phyloP scores from a whole-genome alignment of 805 yeast genomes.

The Komagataella phaffii region DNA sequence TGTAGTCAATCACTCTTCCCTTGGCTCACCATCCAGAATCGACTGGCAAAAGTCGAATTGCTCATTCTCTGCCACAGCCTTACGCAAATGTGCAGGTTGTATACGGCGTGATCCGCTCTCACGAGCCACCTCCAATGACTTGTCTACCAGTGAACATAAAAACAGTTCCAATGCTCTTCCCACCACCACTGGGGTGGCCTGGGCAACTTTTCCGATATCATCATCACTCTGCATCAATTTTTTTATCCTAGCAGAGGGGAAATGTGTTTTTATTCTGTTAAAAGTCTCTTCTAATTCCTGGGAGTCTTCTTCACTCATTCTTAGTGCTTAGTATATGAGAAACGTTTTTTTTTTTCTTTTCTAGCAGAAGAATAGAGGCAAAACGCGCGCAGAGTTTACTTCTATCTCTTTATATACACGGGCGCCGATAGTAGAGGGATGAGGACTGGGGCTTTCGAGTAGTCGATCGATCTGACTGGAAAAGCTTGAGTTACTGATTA shows the following conservation, averaged over 20 bases:
- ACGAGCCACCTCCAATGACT: conserved; percentile 67
- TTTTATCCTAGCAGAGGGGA: conserved; percentile 89
- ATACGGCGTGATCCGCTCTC: conserved; percentile 67
- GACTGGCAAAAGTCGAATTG: conserved; percentile 90
- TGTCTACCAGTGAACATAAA: conserved; percentile 79
- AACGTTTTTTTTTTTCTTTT: conserved; percentile 4
- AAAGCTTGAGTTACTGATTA: neutral
- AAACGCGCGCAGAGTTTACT: neutral
- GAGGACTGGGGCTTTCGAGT: neutral
- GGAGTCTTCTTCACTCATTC: conserved; percentile 4
- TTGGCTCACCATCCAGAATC: conserved; percentile 17
- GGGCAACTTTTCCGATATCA: conserved; percentile 97
- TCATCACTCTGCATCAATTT: conserved; percentile 97
- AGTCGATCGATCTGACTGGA: neutral
- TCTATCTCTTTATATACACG: neutral
- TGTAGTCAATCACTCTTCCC: conserved; percentile 1
- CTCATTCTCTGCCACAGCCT: conserved; percentile 76
- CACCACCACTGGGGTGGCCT: conserved; percentile 96
- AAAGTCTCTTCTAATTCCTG: conserved; percentile 16
- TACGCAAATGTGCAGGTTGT: conserved; percentile 67
- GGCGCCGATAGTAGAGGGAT: neutral
- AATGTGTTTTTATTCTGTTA: conserved; percentile 59
- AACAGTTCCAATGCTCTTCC: conserved; percentile 91
- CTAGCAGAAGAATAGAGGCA: conserved; percentile 1
- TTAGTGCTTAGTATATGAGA: neutral